Base-by-base conservation (phyloP, 495 filamentous ascomycete species). In the Penicillium canariense region DNA sequence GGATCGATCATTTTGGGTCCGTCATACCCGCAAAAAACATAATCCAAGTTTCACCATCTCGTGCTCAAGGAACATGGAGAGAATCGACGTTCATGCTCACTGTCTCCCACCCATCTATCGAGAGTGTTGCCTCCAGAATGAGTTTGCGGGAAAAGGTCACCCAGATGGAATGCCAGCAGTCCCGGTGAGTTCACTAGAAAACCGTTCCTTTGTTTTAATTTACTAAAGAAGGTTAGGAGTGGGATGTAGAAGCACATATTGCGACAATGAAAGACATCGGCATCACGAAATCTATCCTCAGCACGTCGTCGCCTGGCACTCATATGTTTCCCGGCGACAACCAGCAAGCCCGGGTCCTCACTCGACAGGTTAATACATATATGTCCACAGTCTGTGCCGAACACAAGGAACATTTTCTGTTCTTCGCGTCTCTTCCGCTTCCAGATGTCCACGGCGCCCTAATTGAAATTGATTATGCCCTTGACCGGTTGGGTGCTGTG, bases 381-480 rank as follows among this genome's bases (percentile, higher is more conserved):
- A 70, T 71, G 38, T 66, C 76, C 0, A 61, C 65, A 12, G 56
- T 81, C 11, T 75, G 71, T 31, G 18, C 46, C 0, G 40, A 62
- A 11, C 48, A 75, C 49, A 75, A 76, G 2, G 47, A 61, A 5
- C 61, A 68, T 4, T 77, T 83, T 48, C 68, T 71, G 0, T 80
- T 74, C 65, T 84, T 73, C 35, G 81, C 80, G 0, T 77, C 72
- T 5, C 64, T 83, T 3, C 79, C 80, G 0, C 61, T 83, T 1
- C 78, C 78, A 5, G 69, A 77, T 45, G 63, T 80, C 0, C 59
- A 67, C 4, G 70, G 62, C 1, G 67, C 71, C 11, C 55, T 82
- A 1, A 52, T 56, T 17, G 80, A 82, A 52, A 77, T 81, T 44
- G 65, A 71, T 20, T 58, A 66, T 22, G 73, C 70, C 0, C 49